phyloP scores from a whole-genome alignment of 208 protist genomes.

The Leishmania gerbilli region DNA sequence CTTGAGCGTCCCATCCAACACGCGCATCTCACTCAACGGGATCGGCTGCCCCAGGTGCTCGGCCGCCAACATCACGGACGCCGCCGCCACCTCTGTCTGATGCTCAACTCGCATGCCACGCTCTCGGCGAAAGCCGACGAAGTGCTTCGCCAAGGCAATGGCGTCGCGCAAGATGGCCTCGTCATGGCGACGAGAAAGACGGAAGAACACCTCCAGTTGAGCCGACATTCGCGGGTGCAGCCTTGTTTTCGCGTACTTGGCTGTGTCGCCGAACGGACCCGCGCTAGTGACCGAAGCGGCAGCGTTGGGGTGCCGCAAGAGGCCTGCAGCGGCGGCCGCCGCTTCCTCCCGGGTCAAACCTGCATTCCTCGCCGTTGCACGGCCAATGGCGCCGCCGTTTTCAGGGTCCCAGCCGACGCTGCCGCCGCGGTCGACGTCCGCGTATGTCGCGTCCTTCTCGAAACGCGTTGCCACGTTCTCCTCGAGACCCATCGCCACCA shows the following conservation, averaged over 20 bases:
- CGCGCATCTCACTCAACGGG: slow-evolving; percentile 61
- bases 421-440: slow-evolving; percentile 61
- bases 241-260: slow-evolving; percentile 40
- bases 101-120: slow-evolving; percentile 50
- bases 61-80: slow-evolving; percentile 73
- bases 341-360: slow-evolving; percentile 34
- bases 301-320: slow-evolving; percentile 15
- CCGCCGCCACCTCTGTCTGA: slow-evolving; percentile 57
- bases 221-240: slow-evolving; percentile 53
- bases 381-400: slow-evolving; percentile 7
- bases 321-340: slow-evolving; percentile 39
- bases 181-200: slow-evolving; percentile 41
- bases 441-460: slow-evolving; percentile 69
- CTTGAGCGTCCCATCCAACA: slow-evolving; percentile 57
- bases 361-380: slow-evolving; percentile 17
- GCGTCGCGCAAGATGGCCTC: slow-evolving; percentile 48
- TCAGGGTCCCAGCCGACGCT: slow-evolving; percentile 21
- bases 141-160: slow-evolving; percentile 46
- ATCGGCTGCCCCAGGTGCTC: slow-evolving; percentile 59
- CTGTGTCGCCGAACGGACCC: slow-evolving; percentile 10
- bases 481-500: slow-evolving; percentile 82
- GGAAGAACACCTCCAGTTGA: slow-evolving; percentile 54
- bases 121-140: slow-evolving; percentile 58
- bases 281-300: background rate
- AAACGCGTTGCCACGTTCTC: slow-evolving; percentile 69